phyloP scores from a whole-genome alignment of 2,329 filamentous ascomycete genomes.

The Sclerotinia trifoliorum region DNA sequence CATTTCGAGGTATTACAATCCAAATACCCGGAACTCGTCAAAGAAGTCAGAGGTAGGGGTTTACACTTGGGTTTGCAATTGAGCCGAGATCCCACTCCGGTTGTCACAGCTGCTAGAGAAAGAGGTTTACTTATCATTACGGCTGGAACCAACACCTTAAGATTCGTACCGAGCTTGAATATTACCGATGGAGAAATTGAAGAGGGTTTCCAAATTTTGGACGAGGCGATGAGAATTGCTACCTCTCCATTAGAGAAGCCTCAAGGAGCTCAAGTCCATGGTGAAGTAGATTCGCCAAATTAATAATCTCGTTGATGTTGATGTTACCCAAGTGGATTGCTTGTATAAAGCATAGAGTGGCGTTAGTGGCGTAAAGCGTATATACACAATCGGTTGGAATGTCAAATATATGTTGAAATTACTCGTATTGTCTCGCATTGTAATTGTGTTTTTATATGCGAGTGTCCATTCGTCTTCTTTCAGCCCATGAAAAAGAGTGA shows the following conservation, averaged over 20 bases:
- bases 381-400: constrained; percentile 4
- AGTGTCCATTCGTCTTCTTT: not conserved
- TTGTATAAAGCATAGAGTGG: not conserved
- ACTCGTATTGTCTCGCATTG: not conserved
- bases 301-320: constrained; percentile 20
- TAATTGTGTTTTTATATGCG: not conserved
- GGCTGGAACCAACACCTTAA: constrained; percentile 84
- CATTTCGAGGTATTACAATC: constrained; percentile 57
- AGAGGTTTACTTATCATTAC: constrained; percentile 87
- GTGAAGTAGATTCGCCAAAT: constrained; percentile 36
- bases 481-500: too few species aligned
- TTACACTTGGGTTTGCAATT: constrained; percentile 87
- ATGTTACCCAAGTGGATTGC: not conserved
- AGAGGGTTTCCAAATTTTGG: constrained; percentile 72
- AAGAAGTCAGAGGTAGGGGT: constrained; percentile 78
- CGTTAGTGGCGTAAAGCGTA: constrained; percentile 6
- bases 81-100: constrained; percentile 64
- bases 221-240: constrained; percentile 54
- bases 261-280: constrained; percentile 28
- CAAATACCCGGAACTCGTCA: constrained; percentile 68
- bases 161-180: constrained; percentile 85
- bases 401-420: not conserved
- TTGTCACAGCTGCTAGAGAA: constrained; percentile 84
- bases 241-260: constrained; percentile 25
- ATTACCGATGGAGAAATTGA: constrained; percentile 80